Percentiles rank a stretch among this genome's conserved stretches.
Evolutionary conservation across 192 early-diverging fungal genomes (phyloP).

Genomic region (Cladochytrium replicatum): DNA sequence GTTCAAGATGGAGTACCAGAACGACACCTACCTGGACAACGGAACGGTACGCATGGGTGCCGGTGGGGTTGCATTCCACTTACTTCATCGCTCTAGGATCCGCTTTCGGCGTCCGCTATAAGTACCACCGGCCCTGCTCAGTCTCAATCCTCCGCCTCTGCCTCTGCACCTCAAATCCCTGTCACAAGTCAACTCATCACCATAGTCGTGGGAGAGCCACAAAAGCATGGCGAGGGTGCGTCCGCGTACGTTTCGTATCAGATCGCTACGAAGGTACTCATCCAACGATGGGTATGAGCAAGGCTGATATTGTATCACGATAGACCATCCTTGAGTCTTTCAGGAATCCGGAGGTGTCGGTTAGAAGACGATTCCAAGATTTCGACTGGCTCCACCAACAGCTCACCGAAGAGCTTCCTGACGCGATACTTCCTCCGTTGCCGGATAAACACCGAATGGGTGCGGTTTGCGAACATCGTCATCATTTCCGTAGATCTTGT

Average conservation of each 20-base stretch:
- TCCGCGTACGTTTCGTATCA: slow-evolving; percentile 74
- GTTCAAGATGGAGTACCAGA: no score
- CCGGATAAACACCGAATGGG: slow-evolving; percentile 86
- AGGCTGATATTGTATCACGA: neutral
- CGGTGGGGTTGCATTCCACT: no score
- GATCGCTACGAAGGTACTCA: slow-evolving; percentile 61
- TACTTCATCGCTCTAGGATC: no score
- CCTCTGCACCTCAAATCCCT: no score
- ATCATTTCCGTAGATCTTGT: neutral
- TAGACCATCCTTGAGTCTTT: slow-evolving; percentile 57
- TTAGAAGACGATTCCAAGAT: slow-evolving; percentile 88
- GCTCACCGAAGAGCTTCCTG: slow-evolving; percentile 63
- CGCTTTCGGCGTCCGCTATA: no score
- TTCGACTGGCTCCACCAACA: slow-evolving; percentile 82
- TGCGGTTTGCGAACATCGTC: slow-evolving; percentile 19
- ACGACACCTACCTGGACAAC: no score
- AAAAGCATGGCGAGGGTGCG: slow-evolving; percentile 85
- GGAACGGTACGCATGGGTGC: no score
- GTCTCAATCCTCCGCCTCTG: no score
- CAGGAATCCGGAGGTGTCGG: slow-evolving; percentile 38
- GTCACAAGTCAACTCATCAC: no score
- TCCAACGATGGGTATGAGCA: neutral
- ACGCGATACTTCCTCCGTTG: slow-evolving; percentile 76
- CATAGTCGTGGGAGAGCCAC: slow-evolving; percentile 64
- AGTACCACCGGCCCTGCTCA: no score